A percentile compares a stretch with the other conserved stretches of the same genome.
phyloP scores from a whole-genome alignment of 352 stramenopile genomes.

The Peronosclerospora sorghi region DNA sequence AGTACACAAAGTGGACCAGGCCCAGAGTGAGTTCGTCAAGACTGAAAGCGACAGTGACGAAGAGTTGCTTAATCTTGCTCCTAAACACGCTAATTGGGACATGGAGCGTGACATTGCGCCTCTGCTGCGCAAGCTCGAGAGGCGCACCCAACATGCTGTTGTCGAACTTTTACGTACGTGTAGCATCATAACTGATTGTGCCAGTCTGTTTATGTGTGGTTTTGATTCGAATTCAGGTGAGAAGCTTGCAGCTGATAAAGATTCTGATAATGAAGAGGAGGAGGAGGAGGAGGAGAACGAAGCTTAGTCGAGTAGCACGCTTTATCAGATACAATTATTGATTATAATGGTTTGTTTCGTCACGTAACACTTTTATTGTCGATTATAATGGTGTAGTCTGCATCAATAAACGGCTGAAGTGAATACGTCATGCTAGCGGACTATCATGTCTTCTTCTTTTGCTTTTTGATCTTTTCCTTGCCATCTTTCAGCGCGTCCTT shows the following conservation, averaged over 20 bases:
- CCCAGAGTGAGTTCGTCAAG: constrained; percentile 14
- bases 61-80: constrained; percentile 62
- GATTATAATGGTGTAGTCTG: not conserved
- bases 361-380: not conserved
- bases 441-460: constrained; percentile 54
- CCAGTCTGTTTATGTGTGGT: not conserved
- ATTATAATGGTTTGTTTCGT: not conserved
- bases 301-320: constrained; percentile 15
- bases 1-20: constrained; percentile 17
- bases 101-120: constrained; percentile 80
- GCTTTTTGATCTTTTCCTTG: constrained; percentile 41
- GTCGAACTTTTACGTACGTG: constrained; percentile 77
- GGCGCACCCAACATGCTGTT: constrained; percentile 75
- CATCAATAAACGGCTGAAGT: no score
- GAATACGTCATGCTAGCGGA: no score
- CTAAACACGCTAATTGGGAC: constrained; percentile 81
- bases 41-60: constrained; percentile 41
- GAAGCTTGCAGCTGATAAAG: constrained; percentile 56
- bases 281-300: constrained; percentile 41
- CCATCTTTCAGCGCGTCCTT: constrained; percentile 58
- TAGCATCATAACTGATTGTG: not conserved
- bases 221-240: constrained; percentile 33
- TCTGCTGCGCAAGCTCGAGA: constrained; percentile 81
- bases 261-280: constrained; percentile 44
- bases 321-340: not conserved